Evolutionary conservation across 306 rosid genomes (phyloP), one percentile per base, ranked within the genome.

Genomic region (Acacia melanoxylon): DNA sequence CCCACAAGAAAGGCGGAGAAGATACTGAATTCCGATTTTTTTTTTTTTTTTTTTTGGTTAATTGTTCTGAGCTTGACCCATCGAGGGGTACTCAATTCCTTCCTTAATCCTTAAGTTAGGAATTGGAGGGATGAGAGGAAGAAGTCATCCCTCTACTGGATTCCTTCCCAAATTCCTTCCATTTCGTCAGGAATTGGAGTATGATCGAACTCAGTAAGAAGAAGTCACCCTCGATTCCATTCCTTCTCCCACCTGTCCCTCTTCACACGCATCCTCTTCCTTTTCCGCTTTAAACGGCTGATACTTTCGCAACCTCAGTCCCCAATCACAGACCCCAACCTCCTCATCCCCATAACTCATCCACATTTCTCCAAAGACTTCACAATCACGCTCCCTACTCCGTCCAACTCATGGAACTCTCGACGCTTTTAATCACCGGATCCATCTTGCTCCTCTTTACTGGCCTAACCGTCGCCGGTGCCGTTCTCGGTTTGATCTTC

Each of bases 311-410:
- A 44, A 71, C 1, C 81, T 63, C 91, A 66, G 37, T 82, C 85
- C 83, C 75, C 7, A 62, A 68, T 4, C 88, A 83, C 22, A 81
- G 84, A 83, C 11, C 68, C 71, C 51, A 78, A 8, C 49, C 63
- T 51, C 51, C 75, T 46, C 69, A 6, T 37, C 41, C 84, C 44
- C 1, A 31, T 71, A 14, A 10, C 82, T 42, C 78, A 1, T 10
- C 86, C 24, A 27, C 83, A 8, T 82, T 95, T 71, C 89, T 94
- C 0, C 81, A 74, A 2, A 83, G 69, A 11, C 76, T 94, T 70
- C 92, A 91, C 12, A 51, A 87, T 0, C 89, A 81, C 40, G 73
- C 89, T 7, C 97, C 95, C 0, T 85, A 88, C 86, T 90, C 99
- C 11, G 63, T 89, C 44, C 96, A 91, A 78, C 88, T 95, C 9